Evolutionary conservation across 208 protist species (phyloP), one percentile per base, ranked within the genome.

Genomic region (Trypanosoma melophagium): DNA sequence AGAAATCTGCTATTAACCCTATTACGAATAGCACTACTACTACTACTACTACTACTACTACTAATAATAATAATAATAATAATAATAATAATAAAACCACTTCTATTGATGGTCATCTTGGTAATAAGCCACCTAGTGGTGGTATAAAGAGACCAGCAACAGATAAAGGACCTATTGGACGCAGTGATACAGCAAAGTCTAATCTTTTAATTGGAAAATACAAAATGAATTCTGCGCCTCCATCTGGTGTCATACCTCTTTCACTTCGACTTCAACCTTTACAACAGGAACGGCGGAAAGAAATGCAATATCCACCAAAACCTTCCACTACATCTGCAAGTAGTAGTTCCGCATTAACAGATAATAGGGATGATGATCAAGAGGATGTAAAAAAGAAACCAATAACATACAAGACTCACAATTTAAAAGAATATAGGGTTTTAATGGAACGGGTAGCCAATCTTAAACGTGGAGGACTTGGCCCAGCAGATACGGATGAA

Each of bases 401-500:
- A 21, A 61, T 74, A 1, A 56, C 55, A 49, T 93, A 92, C 76
- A 90, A 64, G 35, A 81, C 87, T 0, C 83, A 90, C 76, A 80
- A 76, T 3, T 62, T 94, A 8, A 64, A 85, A 24, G 81, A 90
- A 41, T 96, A 94, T 77, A 80, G 81, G 57, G n/a, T 53, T 0
- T 60, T 96, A 57, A 89, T 92, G 71, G 70, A 81, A 16, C 57
- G 81, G 42, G 71, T 86, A 12, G 74, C 79, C 25, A 47, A 71
- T 25, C 49, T 66, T 5, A 79, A 83, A 52, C 53, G 40, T 1
- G 66, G 89, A n/a, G 82, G 87, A 0, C 62, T 93, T 19, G 90
- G 87, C 0, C 84, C 84, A 1, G 79, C 71, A 38, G 90, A 96
- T 77, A 94, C 84, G 14, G 90, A 96, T 55, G 87, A 69, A 52